phyloP scores from a whole-genome alignment of 2,329 filamentous ascomycete species.

The Chaetomiaceae sp. region DNA sequence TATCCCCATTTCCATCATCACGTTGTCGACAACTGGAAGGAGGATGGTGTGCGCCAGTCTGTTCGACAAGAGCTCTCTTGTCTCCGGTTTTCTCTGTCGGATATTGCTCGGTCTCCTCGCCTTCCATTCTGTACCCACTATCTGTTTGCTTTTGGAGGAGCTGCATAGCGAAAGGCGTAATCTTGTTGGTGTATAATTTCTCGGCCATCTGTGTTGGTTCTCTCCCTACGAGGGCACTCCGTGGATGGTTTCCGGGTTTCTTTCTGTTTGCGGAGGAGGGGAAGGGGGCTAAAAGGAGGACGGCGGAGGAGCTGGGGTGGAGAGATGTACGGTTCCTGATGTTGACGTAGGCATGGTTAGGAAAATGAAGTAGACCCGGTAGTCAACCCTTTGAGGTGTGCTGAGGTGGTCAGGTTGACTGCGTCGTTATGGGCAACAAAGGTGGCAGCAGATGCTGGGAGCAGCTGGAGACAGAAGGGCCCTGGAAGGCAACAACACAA shows the following conservation, averaged over 20 bases:
- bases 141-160: constrained; percentile 19
- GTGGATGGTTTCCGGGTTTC: too few species aligned
- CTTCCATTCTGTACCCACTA: not conserved
- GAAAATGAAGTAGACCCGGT: not conserved
- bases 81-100: constrained; percentile 9
- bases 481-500: not conserved
- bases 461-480: too few species aligned
- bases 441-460: too few species aligned
- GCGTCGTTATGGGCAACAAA: too few species aligned
- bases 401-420: not conserved
- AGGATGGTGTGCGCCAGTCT: constrained; percentile 7
- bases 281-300: not conserved
- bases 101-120: constrained; percentile 2
- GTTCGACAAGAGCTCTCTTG: constrained; percentile 8
- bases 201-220: not conserved
- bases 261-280: not conserved
- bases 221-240: not conserved
- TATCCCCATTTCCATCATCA: not conserved
- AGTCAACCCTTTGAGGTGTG: not conserved
- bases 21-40: not conserved
- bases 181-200: constrained; percentile 18
- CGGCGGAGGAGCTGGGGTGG: not conserved
- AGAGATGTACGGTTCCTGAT: not conserved
- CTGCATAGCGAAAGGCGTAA: constrained; percentile 27
- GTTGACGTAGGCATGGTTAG: constrained; percentile 10